A percentile compares a stretch with the other conserved stretches of the same genome.
These are phyloP conservation scores for Amauroascus niger DNA, from an alignment of 2,329 filamentous ascomycete species.

Conservation along the genomic window DNA sequence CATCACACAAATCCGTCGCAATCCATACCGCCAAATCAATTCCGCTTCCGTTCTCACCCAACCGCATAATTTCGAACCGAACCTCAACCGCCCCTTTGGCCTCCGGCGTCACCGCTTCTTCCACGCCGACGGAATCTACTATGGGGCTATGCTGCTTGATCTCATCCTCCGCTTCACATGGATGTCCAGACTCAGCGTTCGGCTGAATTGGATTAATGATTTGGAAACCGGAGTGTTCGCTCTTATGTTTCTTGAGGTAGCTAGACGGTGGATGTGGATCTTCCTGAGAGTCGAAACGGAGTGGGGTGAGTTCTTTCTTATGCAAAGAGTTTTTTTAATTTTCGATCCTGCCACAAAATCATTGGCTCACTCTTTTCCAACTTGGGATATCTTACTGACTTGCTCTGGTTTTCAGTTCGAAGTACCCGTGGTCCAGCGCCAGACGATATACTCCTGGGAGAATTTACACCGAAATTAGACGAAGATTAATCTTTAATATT, in stretches of 20 bases:
- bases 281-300: conserved; percentile 94
- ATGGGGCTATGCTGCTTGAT: conserved; percentile 68
- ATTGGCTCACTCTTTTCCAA: too few relatives aligned
- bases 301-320: conserved; percentile 55
- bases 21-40: conserved; percentile 1
- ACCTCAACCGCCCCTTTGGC: conserved; percentile 56
- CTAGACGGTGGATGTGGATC: conserved; percentile 90
- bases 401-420: conserved; percentile 34
- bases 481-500: conserved; percentile 40
- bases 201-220: conserved; percentile 74
- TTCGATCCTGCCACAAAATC: background rate
- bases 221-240: conserved; percentile 82
- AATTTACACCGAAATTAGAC: conserved; percentile 58
- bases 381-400: background rate
- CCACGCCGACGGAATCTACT: conserved; percentile 65
- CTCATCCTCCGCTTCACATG: conserved; percentile 78
- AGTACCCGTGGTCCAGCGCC: conserved; percentile 47
- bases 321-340: background rate
- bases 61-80: background rate
- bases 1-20: conserved; percentile 41
- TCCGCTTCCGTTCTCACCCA: background rate
- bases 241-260: conserved; percentile 76
- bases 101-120: conserved; percentile 67
- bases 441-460: conserved; percentile 65
- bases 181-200: conserved; percentile 75